Conservation (phyloP, 768 basidiomycete genomes). For the Filobasidium floriforme region DNA sequence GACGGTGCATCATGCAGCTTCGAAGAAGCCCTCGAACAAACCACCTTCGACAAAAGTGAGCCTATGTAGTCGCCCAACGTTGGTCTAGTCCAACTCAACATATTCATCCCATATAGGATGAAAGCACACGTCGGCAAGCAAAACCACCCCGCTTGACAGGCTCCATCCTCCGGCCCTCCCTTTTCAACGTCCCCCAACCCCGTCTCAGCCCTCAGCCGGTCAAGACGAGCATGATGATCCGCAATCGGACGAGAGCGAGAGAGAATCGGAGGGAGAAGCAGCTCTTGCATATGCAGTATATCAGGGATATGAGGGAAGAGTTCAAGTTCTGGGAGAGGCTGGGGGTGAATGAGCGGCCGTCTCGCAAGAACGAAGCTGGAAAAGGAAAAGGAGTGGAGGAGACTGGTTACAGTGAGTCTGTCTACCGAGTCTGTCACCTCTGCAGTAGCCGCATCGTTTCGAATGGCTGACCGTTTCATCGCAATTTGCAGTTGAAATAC, state of each 20-base stretch:
- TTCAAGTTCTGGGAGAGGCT: constrained; percentile 28
- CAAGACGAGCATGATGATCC: constrained; percentile 64
- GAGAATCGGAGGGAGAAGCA: constrained; percentile 49
- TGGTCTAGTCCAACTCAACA: no score
- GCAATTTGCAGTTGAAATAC: no score
- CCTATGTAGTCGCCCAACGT: no score
- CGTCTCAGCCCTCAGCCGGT: constrained; percentile 71
- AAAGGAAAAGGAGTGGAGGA: neutral
- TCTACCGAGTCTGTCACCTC: no score
- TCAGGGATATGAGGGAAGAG: constrained; percentile 31
- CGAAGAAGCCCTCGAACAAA: no score
- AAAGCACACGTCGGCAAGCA: no score
- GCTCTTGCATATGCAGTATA: constrained; percentile 19
- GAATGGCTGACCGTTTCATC: no score
- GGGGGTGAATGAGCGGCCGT: neutral
- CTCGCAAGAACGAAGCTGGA: neutral
- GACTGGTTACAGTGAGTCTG: neutral
- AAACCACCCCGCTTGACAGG: constrained; percentile 60
- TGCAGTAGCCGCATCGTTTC: no score
- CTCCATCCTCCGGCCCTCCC: constrained; percentile 57
- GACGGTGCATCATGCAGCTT: no score
- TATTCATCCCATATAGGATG: no score
- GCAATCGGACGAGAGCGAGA: constrained; percentile 48
- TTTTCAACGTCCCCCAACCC: constrained; percentile 65
- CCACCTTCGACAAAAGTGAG: no score